Base-by-base conservation (phyloP, 192 early-diverging fungal genomes). In the Coemansia sp. region DNA sequence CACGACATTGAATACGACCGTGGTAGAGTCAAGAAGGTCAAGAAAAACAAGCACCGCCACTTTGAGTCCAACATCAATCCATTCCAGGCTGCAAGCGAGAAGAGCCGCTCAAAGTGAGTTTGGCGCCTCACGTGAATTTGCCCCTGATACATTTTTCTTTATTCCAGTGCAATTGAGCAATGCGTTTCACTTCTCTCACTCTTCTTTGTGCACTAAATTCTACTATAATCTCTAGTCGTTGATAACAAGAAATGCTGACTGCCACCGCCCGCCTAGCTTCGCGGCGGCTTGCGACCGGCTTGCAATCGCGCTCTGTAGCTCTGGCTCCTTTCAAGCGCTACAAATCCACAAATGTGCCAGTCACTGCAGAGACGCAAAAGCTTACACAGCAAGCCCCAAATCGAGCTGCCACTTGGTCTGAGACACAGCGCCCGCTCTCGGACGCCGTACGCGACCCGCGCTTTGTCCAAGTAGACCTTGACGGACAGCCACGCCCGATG, bases 401-500 rank as follows among this genome's bases (percentile, higher is more conserved):
- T 76, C 86, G 88, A 68, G 79, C 71, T 12, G 59, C 69, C 6
- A 85, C 88, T 22, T 97, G 95, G 95, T 89, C 90, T 61, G 60
- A 73, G 57, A 82, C 67, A 62, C 95, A 97, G 81, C 81, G 87
- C 56, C 78, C 86, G 49, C 90, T 90, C 80, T 55, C 55, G 9
- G 67, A 76, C 12, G 90, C 92, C 25, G 85, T 91, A 69, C 60
- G 72, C 50, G 93, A 93, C 25, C 90, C 93, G 49, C 85, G 93
- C 67, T 97, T 95, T 78, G 89, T 93, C 47, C 92, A 95, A 70
- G 87, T 82, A 24, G 88, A 95, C 63, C 69, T 94, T 32, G 75
- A 76, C 31, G 81, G 83, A n/a, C 95, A 97, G 79, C 94, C 95
- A 28, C 89, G 91, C 49, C 93, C 94, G 14, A 80, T 88, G 73